Evolutionary conservation across 495 filamentous ascomycete species (phyloP).

Genomic region (Aspergillus sparsus): DNA sequence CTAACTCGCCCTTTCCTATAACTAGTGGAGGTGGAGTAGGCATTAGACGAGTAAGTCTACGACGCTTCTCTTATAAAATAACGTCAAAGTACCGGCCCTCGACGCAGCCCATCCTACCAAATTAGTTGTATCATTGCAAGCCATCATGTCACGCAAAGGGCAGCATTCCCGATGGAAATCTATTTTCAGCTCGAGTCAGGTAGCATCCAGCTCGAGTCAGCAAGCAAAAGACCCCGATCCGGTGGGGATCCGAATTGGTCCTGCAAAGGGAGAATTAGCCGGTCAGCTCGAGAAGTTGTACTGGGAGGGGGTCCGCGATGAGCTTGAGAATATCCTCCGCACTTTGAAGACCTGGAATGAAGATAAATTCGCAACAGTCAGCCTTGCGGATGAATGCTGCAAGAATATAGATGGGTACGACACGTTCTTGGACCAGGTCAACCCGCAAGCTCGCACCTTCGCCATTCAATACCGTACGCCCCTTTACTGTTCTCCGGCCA

Average conservation of each 20-base stretch:
- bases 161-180: conserved; percentile 6
- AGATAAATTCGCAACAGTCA: conserved; percentile 17
- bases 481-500: too few species aligned
- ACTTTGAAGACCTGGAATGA: conserved; percentile 31
- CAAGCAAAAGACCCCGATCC: not conserved
- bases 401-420: conserved; percentile 34
- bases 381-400: conserved; percentile 22
- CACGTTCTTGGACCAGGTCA: conserved; percentile 38
- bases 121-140: not conserved
- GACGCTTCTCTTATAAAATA: not conserved
- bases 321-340: conserved; percentile 30
- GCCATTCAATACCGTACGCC: conserved; percentile 22
- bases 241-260: not conserved
- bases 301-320: conserved; percentile 31
- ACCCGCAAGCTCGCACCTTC: conserved; percentile 27
- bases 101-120: not conserved
- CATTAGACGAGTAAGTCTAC: not conserved
- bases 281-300: conserved; percentile 31
- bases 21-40: not conserved
- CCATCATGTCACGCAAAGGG: conserved; percentile 6
- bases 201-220: too few species aligned
- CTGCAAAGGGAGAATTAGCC: conserved; percentile 9
- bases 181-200: not conserved
- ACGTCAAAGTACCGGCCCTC: not conserved
- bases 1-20: not conserved